Percentiles rank a stretch among this genome's conserved stretches.
These are phyloP conservation scores for Coemansia sp. DNA, from an alignment of 192 early-diverging fungal species.

Conservation along the genomic window DNA sequence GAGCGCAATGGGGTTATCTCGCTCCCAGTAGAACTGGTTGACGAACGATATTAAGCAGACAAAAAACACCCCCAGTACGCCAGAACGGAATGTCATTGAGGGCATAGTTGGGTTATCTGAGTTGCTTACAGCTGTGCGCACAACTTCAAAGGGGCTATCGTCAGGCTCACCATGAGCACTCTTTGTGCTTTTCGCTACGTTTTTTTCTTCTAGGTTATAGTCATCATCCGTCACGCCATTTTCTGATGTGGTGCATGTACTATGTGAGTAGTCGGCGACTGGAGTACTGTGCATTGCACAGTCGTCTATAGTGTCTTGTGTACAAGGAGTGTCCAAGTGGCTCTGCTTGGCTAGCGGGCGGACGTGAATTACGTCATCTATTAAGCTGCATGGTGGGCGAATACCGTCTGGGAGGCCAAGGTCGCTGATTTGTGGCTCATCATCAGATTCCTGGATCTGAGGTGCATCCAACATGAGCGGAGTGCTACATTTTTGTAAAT, in stretches of 20 bases:
- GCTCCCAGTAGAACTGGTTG: conserved; percentile 87
- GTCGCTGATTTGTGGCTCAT: not conserved
- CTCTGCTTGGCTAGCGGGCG: not conserved
- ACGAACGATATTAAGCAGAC: conserved; percentile 65
- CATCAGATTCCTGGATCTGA: not conserved
- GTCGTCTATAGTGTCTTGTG: conserved; percentile 2
- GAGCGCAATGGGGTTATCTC: conserved; percentile 78
- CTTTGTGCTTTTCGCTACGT: not conserved
- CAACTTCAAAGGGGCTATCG: conserved; percentile 68
- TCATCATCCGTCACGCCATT: conserved; percentile 14
- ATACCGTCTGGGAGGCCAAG: not conserved
- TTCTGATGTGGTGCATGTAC: conserved; percentile 30
- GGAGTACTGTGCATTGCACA: conserved; percentile 5
- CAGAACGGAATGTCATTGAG: conserved; percentile 73
- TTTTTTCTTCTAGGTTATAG: conserved; percentile 10
- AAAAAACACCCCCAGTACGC: conserved; percentile 74
- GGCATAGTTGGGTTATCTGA: conserved; percentile 68
- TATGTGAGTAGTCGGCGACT: conserved; percentile 17
- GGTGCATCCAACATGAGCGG: not conserved
- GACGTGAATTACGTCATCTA: too few species aligned
- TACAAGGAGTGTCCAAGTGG: not conserved
- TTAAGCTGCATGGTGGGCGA: not conserved
- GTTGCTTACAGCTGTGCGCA: conserved; percentile 70
- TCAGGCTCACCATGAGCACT: conserved; percentile 19
- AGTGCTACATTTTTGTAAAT: not conserved